Evolutionary conservation across 805 yeast species (phyloP).

Genomic region (Candida silvatica): DNA sequence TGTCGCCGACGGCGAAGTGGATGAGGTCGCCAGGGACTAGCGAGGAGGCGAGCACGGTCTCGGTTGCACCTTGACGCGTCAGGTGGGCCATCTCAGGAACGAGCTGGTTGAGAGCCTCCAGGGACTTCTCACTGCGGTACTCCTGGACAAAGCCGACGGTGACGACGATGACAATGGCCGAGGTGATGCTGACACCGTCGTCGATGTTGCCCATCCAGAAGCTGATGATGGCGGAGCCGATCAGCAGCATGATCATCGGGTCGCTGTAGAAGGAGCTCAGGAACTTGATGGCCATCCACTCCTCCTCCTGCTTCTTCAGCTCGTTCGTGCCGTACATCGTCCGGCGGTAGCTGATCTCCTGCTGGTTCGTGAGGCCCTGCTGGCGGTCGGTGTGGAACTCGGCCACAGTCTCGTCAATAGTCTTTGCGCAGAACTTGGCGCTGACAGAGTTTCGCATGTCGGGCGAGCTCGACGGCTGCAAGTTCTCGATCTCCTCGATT

Average conservation of each 20-base stretch:
- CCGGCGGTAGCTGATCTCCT: constrained; percentile 67
- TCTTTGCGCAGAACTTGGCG: constrained; percentile 47
- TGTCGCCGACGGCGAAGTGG: constrained; percentile 83
- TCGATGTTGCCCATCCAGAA: constrained; percentile 93
- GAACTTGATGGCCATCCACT: constrained; percentile 63
- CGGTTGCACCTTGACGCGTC: constrained; percentile 70
- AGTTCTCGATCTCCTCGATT: constrained; percentile 1
- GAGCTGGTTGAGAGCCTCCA: constrained; percentile 84
- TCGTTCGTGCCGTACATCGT: constrained; percentile 78
- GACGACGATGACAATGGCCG: constrained; percentile 89
- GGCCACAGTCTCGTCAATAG: constrained; percentile 56
- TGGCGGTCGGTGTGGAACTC: constrained; percentile 53
- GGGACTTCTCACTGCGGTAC: constrained; percentile 87
- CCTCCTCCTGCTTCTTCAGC: constrained; percentile 68
- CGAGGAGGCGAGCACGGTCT: constrained; percentile 75
- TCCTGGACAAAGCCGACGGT: constrained; percentile 97
- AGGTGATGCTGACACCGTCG: constrained; percentile 89
- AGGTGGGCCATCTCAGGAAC: constrained; percentile 97
- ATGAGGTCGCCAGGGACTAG: constrained; percentile 97
- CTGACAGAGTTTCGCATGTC: constrained; percentile 29
- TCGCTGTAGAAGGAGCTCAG: constrained; percentile 78
- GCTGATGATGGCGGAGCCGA: constrained; percentile 83
- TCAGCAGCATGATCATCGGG: constrained; percentile 79
- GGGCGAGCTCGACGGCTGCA: constrained; percentile 8
- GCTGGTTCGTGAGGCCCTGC: constrained; percentile 57